Base-by-base conservation (phyloP, 768 basidiomycete species). In the Pilatotrama ljubarskyi region DNA sequence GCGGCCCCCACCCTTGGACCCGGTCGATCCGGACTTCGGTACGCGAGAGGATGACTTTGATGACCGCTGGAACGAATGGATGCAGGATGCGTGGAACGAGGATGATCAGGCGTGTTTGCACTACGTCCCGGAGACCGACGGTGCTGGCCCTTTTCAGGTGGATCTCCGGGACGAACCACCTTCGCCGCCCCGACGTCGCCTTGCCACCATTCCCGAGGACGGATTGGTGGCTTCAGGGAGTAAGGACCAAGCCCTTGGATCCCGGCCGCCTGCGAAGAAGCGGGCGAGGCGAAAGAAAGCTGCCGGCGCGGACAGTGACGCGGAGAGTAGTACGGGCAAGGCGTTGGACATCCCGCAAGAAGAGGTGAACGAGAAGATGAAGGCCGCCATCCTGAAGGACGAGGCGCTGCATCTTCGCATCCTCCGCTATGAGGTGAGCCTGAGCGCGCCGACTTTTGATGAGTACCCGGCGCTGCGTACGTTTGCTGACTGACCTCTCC, bases 351-450 rank as follows among this genome's bases (percentile, higher is more conserved):
- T 75, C 54, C 57, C 65, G 44, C 77, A 80, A 46, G 77, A 74
- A 26, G 70, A 73, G 26, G 80, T 84, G 78, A 74, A 81, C 62
- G 49, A 66, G 13, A 66, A 67, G 51, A 69, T 87, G 62, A 78
- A 69, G 66, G 69, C 69, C 0, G 72, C 71, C 42, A 82, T 88
- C 54, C 52, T 77, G 3, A 63, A 71, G 50, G 78, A 88, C 70
- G 69, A 66, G 13, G 72, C 73, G 46, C 74, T 90, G 6, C 74
- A 87, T 67, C 68, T 78, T 36, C 81, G 83, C 38, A 78, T 90
- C 59, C 69, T 90, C 63, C 84, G 86, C 25, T 87, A 84, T 67
- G 86, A 90, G 78, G 87, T 85, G 60, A 24, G 78, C 64, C n/a
- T n/a, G n/a, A n/a, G n/a, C n/a, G n/a, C n/a, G n/a, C n/a, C n/a